These are phyloP conservation scores for Hypoxylon sp. DNA, from an alignment of 2,329 filamentous ascomycete species.

Conservation along the genomic window DNA sequence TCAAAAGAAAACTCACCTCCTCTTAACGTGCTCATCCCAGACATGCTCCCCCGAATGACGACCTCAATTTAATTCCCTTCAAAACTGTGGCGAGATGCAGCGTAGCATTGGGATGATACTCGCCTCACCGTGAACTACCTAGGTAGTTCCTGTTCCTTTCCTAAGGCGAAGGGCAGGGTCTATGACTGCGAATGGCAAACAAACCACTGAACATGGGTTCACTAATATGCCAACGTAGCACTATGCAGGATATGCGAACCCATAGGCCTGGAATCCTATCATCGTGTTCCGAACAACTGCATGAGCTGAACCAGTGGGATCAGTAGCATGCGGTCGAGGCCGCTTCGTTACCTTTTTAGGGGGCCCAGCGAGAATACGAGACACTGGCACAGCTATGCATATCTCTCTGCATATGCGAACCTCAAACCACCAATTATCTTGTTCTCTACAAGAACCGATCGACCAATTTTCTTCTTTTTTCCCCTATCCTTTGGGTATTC, in stretches of 20 bases:
- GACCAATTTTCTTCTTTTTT: slow-evolving; percentile 1
- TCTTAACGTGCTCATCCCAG: background rate
- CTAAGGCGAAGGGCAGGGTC: background rate
- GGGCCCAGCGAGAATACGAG: slow-evolving; percentile 33
- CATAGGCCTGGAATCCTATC: slow-evolving; percentile 25
- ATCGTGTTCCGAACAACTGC: slow-evolving; percentile 9
- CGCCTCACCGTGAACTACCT: background rate
- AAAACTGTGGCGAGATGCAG: background rate
- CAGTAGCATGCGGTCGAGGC: slow-evolving; percentile 4
- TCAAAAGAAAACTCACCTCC: no score
- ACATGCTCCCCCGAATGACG: background rate
- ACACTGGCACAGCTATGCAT: slow-evolving; percentile 29
- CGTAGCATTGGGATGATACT: background rate
- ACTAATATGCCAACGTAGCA: slow-evolving; percentile 27
- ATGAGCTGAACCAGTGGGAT: slow-evolving; percentile 25
- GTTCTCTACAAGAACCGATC: background rate
- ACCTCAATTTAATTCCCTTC: background rate
- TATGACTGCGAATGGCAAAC: slow-evolving; percentile 48
- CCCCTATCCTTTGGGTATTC: background rate
- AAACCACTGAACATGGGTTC: slow-evolving; percentile 5
- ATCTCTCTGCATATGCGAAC: slow-evolving; percentile 13
- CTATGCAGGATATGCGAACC: slow-evolving; percentile 18
- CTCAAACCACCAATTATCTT: slow-evolving; percentile 6
- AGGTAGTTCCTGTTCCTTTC: background rate
- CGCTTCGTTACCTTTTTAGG: background rate